Percentiles rank a stretch among this genome's conserved stretches.
Evolutionary conservation across 768 basidiomycete genomes (phyloP).

Genomic region (Tylopilus vinaceipallidus): DNA sequence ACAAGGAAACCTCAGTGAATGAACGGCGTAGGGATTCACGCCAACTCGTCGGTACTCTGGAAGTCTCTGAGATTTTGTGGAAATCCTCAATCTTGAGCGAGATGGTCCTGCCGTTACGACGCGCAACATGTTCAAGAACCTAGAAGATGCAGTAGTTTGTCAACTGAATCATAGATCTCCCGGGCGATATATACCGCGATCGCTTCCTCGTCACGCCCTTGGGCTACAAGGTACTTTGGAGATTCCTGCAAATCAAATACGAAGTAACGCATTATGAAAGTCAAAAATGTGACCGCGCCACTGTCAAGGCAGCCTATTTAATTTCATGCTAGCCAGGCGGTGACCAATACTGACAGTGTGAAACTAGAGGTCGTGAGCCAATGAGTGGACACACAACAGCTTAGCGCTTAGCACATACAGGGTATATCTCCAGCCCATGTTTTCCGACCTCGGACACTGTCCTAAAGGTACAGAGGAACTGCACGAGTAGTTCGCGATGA

Average conservation of each 20-base stretch:
- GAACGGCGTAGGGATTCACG: slow-evolving; percentile 30
- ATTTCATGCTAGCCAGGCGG: background rate
- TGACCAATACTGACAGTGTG: slow-evolving; percentile 35
- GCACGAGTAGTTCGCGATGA: slow-evolving; percentile 58
- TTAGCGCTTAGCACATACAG: slow-evolving; percentile 29
- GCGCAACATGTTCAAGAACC: slow-evolving; percentile 50
- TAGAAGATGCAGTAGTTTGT: slow-evolving; percentile 13
- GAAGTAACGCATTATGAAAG: slow-evolving; percentile 54
- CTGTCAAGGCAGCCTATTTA: slow-evolving; percentile 25
- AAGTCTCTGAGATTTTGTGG: slow-evolving; percentile 25
- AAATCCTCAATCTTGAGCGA: slow-evolving; percentile 47
- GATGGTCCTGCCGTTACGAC: slow-evolving; percentile 44
- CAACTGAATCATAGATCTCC: background rate
- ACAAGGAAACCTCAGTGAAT: slow-evolving; percentile 42
- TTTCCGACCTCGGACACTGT: slow-evolving; percentile 46
- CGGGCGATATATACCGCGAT: slow-evolving; percentile 34
- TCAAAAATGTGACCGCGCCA: slow-evolving; percentile 46
- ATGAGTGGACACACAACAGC: background rate
- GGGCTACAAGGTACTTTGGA: slow-evolving; percentile 57
- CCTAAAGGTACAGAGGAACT: slow-evolving; percentile 27
- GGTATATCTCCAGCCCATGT: slow-evolving; percentile 63
- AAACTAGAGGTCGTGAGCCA: slow-evolving; percentile 27
- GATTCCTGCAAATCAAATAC: slow-evolving; percentile 61
- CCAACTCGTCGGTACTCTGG: slow-evolving; percentile 15
- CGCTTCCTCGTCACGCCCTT: slow-evolving; percentile 57